Evolutionary conservation across 345 rosid genomes (phyloP).

Genomic region (Moringa oleifera): DNA sequence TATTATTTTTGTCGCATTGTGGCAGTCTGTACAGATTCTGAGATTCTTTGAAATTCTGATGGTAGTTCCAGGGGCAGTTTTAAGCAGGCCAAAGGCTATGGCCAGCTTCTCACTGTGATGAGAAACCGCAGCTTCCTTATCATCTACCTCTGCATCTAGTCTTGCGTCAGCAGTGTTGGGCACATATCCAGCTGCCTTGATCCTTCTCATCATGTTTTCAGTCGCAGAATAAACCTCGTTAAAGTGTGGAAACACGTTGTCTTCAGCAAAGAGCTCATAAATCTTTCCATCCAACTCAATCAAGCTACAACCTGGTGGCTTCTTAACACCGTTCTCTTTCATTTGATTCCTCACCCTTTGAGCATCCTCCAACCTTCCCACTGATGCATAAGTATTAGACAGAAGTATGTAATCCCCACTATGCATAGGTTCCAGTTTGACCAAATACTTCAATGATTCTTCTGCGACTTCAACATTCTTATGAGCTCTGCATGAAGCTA

Average conservation of each 20-base stretch:
- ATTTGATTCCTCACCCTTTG: conserved; percentile 27
- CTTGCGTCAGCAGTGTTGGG: not conserved
- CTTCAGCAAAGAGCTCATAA: conserved; percentile 13
- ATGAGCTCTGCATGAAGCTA: conserved; percentile 44
- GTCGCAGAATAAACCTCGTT: not conserved
- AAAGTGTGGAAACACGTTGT: conserved; percentile 2
- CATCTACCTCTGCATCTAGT: conserved; percentile 20
- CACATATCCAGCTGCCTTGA: not conserved
- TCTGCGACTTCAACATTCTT: conserved; percentile 28
- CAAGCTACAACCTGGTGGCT: conserved; percentile 1
- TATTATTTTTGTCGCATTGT: conserved; percentile 33
- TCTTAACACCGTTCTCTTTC: conserved; percentile 31
- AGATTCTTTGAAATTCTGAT: conserved; percentile 37
- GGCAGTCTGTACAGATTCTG: conserved; percentile 37
- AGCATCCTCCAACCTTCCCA: conserved; percentile 32
- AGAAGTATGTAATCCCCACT: conserved; percentile 38
- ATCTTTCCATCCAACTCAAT: too few species aligned
- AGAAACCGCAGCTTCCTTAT: conserved; percentile 35
- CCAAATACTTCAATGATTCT: conserved; percentile 22
- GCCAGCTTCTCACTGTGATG: conserved; percentile 46
- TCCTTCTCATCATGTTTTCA: not conserved
- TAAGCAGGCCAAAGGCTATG: conserved; percentile 34
- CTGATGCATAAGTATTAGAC: conserved; percentile 33
- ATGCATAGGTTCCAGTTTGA: conserved; percentile 31
- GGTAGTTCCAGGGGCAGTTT: conserved; percentile 30